Base-by-base conservation (phyloP, 495 filamentous ascomycete genomes). In the Neurospora africana region DNA sequence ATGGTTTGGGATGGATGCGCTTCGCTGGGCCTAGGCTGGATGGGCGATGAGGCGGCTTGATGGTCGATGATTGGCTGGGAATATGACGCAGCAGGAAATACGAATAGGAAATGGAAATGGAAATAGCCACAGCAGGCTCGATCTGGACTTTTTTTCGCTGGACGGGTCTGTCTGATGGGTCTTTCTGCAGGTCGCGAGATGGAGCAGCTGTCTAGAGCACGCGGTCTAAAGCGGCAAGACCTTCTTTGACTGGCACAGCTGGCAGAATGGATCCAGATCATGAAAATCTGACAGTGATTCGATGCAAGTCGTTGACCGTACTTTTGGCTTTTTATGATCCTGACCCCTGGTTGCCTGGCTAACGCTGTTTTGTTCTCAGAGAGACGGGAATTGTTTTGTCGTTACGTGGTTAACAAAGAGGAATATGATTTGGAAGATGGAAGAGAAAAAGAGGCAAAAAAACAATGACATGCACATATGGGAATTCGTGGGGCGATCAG, bases 281-380 rank as follows among this genome's bases (percentile, higher is more conserved):
- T 61, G 68, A 68, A 65, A 37, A 23, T 72, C 72, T 23, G 27
- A 33, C 72, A 61, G 36, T 17, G 30, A 61, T n/a, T 69, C 68
- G 44, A 72, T 47, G 27, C 36, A 36, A 38, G 44, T 65, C 69
- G 69, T 73, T 61, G 69, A 65, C 68, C 21, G 23, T 40, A 21
- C 58, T 65, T 69, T 44, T 37, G 17, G n/a, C 27, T 36, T 53
- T 4, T 36, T 41, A 1, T 11, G 21, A 35, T 21, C 11, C 36
- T 70, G 38, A 27, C 30, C 72, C 72, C 38, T 41, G 23, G 36
- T 41, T 23, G 35, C 4, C 43, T 23, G 15, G 17, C 15, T 47
- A 27, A 33, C 27, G 38, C 41, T 65, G 53, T 33, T 65, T 61
- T n/a, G n/a, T n/a, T 30, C 13, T 33, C 53, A 7, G 27, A 13